phyloP scores from a whole-genome alignment of 345 rosid species.

The Boechera stricta region DNA sequence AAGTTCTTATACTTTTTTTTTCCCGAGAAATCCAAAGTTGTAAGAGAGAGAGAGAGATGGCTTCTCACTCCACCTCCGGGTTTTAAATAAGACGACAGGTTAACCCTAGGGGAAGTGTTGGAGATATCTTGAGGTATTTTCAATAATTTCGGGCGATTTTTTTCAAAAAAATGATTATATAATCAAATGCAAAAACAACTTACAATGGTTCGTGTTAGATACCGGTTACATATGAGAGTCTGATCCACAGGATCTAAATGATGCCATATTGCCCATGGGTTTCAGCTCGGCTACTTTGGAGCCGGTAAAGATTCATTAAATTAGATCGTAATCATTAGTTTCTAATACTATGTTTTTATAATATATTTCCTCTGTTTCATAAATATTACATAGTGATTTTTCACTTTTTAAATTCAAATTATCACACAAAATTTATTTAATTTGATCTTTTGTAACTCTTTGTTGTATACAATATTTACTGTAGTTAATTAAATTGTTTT shows the following conservation, averaged over 20 bases:
- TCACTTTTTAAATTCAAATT: too few relatives aligned
- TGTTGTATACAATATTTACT: too few relatives aligned
- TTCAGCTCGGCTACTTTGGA: constrained; percentile 34
- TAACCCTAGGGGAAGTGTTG: constrained; percentile 38
- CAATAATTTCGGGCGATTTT: constrained; percentile 4
- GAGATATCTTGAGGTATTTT: constrained; percentile 30
- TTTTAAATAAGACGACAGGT: constrained; percentile 47
- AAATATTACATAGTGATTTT: too few relatives aligned
- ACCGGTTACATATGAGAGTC: constrained; percentile 10
- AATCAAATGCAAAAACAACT: neutral
- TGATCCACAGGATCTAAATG: constrained; percentile 1
- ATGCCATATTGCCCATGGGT: neutral
- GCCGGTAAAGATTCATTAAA: constrained; percentile 19
- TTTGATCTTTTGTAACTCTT: too few relatives aligned
- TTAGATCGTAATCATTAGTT: neutral
- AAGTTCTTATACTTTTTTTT: neutral
- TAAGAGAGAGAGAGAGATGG: constrained; percentile 35
- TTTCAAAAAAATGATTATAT: neutral
- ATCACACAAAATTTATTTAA: too few relatives aligned
- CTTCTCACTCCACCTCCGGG: constrained; percentile 35
- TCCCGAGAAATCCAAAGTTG: constrained; percentile 2
- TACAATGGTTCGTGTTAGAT: neutral
- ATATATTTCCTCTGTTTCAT: too few relatives aligned
- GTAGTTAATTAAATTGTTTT: too few relatives aligned
- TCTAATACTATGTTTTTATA: neutral